Conservation (phyloP, 1,284 basidiomycete genomes). For the Bondarzewia mesenterica region DNA sequence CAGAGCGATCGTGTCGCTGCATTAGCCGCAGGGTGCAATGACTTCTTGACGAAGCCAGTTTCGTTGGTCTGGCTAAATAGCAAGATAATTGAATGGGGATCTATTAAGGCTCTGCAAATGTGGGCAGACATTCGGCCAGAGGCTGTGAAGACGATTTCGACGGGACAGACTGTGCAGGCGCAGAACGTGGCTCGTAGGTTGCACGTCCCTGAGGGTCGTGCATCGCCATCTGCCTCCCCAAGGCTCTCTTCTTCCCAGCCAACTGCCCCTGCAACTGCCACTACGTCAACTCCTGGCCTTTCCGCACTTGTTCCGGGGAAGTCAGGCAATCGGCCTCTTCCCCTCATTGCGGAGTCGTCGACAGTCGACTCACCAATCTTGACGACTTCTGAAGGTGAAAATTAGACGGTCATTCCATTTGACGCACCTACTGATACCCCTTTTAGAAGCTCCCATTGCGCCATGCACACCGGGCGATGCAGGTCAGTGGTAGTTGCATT, state of each 20-base stretch:
- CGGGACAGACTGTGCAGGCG: slow-evolving; percentile 55
- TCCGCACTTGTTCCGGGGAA: background rate
- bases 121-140: slow-evolving; percentile 75
- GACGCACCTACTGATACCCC: background rate
- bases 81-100: slow-evolving; percentile 99
- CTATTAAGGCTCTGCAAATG: slow-evolving; percentile 82
- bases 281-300: background rate
- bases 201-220: slow-evolving; percentile 53
- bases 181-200: slow-evolving; percentile 58
- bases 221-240: slow-evolving; percentile 27
- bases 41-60: slow-evolving; percentile 97
- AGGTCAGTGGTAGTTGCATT: background rate
- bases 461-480: background rate
- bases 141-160: slow-evolving; percentile 41
- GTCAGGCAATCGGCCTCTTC: background rate
- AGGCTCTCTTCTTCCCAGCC: slow-evolving; percentile 23
- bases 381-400: background rate
- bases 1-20: slow-evolving; percentile 93
- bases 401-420: background rate
- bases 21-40: slow-evolving; percentile 96
- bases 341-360: background rate
- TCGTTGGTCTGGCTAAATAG: slow-evolving; percentile 93
- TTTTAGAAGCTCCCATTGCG: background rate
- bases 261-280: slow-evolving; percentile 8
- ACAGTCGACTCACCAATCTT: background rate